Evolutionary conservation across 495 filamentous ascomycete species (phyloP).

Genomic region (Alectoria sarmentosa): DNA sequence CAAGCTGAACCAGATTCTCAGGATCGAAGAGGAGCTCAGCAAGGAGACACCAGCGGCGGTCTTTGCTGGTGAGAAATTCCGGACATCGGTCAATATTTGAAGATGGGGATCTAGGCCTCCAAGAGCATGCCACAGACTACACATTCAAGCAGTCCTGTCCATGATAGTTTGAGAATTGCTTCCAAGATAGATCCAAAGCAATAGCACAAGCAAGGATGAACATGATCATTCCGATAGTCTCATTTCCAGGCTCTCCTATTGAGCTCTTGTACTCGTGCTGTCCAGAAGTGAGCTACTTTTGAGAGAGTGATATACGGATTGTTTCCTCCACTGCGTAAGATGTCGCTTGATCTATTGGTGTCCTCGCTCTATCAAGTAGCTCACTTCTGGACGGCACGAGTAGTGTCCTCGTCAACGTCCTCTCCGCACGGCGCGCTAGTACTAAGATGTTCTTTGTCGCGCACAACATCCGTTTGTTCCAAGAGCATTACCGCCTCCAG

Average conservation of each 20-base stretch:
- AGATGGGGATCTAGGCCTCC: too few relatives aligned
- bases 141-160: background rate
- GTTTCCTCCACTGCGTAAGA: too few relatives aligned
- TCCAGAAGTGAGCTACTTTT: too few relatives aligned
- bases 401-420: background rate
- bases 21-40: slow-evolving; percentile 99
- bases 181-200: background rate
- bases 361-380: too few relatives aligned
- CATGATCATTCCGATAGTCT: background rate
- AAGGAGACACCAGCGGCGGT: slow-evolving; percentile 55
- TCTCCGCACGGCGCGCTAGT: slow-evolving; percentile 1
- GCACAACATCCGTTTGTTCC: background rate
- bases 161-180: background rate
- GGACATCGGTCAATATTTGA: slow-evolving; percentile 82
- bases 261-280: too few relatives aligned
- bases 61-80: slow-evolving; percentile 89
- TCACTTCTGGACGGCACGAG: too few relatives aligned
- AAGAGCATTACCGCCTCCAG: background rate
- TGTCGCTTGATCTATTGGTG: too few relatives aligned
- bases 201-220: background rate
- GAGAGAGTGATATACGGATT: too few relatives aligned
- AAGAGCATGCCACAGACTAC: background rate
- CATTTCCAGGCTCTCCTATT: too few relatives aligned
- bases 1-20: slow-evolving; percentile 99
- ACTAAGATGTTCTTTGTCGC: background rate